Conservation (phyloP, 805 yeast species). For the Suhomyces vadensis region DNA sequence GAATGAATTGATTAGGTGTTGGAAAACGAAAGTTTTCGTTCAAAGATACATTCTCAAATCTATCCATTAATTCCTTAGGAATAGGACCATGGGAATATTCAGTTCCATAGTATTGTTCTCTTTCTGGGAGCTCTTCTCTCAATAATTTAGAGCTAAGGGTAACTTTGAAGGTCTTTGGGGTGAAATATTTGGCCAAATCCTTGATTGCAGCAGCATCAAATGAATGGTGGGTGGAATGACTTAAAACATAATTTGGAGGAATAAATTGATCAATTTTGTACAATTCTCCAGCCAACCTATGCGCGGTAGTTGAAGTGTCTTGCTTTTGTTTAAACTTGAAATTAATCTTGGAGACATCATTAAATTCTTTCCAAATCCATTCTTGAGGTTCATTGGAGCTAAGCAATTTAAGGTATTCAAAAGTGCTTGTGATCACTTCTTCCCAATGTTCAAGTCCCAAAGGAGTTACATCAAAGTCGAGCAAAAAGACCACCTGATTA, state of each 20-base stretch:
- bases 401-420: constrained; percentile 73
- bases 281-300: constrained; percentile 60
- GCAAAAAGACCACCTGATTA: constrained; percentile 65
- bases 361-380: constrained; percentile 80
- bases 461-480: constrained; percentile 75
- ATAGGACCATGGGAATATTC: constrained; percentile 58
- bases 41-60: constrained; percentile 29
- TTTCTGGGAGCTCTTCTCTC: constrained; percentile 35
- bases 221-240: constrained; percentile 54
- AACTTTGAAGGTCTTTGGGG: constrained; percentile 60
- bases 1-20: constrained; percentile 73
- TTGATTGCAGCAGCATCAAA: constrained; percentile 58
- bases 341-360: constrained; percentile 62
- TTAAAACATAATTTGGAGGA: constrained; percentile 66
- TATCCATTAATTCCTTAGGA: constrained; percentile 36
- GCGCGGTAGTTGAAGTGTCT: constrained; percentile 71
- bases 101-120: constrained; percentile 91
- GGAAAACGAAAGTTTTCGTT: constrained; percentile 57
- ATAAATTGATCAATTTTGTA: constrained; percentile 49
- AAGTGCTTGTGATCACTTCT: constrained; percentile 56
- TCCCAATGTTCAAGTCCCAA: constrained; percentile 67
- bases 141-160: constrained; percentile 54
- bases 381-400: constrained; percentile 58
- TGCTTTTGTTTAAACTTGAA: constrained; percentile 82
- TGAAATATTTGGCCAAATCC: constrained; percentile 50